phyloP scores from a whole-genome alignment of 371 early-diverging fungal genomes.

The Mycotypha africana region DNA sequence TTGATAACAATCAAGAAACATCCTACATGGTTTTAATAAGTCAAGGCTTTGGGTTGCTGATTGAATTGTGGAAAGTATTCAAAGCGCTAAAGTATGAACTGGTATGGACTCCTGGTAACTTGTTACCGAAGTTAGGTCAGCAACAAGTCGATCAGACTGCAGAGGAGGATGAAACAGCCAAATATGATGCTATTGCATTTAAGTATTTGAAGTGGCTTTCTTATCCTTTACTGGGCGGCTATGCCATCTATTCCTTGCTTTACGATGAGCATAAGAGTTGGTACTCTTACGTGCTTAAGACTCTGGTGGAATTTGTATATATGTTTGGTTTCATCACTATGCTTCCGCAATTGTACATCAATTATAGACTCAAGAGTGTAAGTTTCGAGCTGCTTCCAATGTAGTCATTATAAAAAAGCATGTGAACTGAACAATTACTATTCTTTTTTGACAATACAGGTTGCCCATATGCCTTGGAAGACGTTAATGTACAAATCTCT shows the following conservation, averaged over 20 bases:
- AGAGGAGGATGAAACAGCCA: conserved; percentile 69
- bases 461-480: conserved; percentile 85
- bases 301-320: conserved; percentile 83
- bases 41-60: conserved; percentile 70
- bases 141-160: conserved; percentile 46
- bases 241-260: conserved; percentile 78
- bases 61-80: conserved; percentile 90
- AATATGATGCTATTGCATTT: conserved; percentile 90
- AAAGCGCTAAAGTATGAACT: conserved; percentile 74
- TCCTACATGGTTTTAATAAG: conserved; percentile 84
- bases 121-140: conserved; percentile 32
- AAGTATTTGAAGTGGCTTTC: conserved; percentile 75
- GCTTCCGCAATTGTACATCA: conserved; percentile 93
- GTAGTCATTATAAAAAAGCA: background rate
- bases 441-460: background rate
- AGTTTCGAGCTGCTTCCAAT: conserved; percentile 12
- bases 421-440: no score
- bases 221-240: conserved; percentile 76
- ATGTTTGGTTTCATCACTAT: conserved; percentile 89
- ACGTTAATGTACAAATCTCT: conserved; percentile 93
- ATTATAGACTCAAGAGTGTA: conserved; percentile 86
- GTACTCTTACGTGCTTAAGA: conserved; percentile 87
- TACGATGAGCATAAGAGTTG: conserved; percentile 89
- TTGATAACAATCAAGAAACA: conserved; percentile 85
- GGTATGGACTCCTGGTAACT: conserved; percentile 35